Percentiles rank a stretch among this genome's conserved stretches.
phyloP scores from a whole-genome alignment of 768 basidiomycete species.

The Rickenella mellea region DNA sequence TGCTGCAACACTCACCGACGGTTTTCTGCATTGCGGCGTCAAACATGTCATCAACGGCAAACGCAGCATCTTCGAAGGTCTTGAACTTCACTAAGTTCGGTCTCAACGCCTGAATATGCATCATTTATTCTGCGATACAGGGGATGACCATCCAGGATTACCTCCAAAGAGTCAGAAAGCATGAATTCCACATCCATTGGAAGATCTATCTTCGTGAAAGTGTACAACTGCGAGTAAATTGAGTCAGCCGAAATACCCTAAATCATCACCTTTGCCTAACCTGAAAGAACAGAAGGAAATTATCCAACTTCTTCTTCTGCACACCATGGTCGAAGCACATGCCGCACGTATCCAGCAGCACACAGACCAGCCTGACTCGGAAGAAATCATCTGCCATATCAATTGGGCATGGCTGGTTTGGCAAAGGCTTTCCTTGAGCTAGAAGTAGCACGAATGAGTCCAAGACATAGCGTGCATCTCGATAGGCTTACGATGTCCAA shows the following conservation, averaged over 20 bases:
- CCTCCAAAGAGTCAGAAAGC: conserved; percentile 90
- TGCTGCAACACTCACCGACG: conserved; percentile 33
- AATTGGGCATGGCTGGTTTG: conserved; percentile 59
- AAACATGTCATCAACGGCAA: conserved; percentile 86
- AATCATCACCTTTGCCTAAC: conserved; percentile 26
- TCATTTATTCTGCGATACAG: conserved; percentile 3
- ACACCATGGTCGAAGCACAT: conserved; percentile 96
- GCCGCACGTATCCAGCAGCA: conserved; percentile 88
- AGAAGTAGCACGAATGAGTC: conserved; percentile 8
- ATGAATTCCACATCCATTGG: conserved; percentile 99
- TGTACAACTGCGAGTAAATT: conserved; percentile 47
- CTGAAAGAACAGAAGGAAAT: conserved; percentile 90
- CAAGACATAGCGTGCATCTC: neutral
- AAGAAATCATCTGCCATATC: conserved; percentile 97
- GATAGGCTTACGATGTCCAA: conserved; percentile 78
- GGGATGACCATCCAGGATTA: conserved; percentile 20
- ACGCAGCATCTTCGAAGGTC: conserved; percentile 76
- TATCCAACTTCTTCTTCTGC: conserved; percentile 88
- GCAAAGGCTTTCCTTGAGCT: conserved; percentile 88
- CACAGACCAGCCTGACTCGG: conserved; percentile 84
- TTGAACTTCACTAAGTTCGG: conserved; percentile 68
- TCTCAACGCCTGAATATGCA: conserved; percentile 56
- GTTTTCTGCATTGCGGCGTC: conserved; percentile 52
- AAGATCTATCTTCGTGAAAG: conserved; percentile 79
- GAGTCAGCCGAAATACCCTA: neutral